phyloP scores from a whole-genome alignment of 305 asterid species.

The Fraxinus nigra region DNA sequence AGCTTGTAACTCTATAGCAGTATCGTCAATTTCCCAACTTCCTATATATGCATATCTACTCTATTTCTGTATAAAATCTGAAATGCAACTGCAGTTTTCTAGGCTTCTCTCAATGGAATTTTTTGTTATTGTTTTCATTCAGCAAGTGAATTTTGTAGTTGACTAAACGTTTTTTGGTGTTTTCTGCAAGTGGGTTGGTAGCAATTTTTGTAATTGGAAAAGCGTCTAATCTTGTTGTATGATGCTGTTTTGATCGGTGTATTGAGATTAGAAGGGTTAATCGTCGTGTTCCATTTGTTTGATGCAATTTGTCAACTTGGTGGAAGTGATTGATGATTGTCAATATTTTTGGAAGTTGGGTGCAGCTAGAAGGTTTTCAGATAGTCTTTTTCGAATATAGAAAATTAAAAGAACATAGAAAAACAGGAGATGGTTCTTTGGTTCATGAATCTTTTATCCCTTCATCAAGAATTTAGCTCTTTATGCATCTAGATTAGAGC shows the following conservation, averaged over 20 bases:
- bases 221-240: not conserved
- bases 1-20: not conserved
- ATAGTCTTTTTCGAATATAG: not conserved
- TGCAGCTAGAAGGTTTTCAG: not conserved
- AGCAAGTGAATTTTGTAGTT: constrained; percentile 24
- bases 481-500: not conserved
- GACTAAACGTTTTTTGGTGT: constrained; percentile 10
- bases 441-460: not conserved
- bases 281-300: not conserved
- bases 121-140: constrained; percentile 2
- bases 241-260: not conserved
- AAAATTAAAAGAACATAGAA: not conserved
- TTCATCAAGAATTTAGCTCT: not conserved
- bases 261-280: not conserved
- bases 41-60: not conserved
- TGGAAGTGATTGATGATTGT: not conserved
- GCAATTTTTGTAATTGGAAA: not conserved
- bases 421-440: not conserved
- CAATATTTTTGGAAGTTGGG: not conserved
- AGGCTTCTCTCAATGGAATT: not conserved
- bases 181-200: constrained; percentile 5
- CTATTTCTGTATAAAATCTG: not conserved
- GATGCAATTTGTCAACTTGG: not conserved
- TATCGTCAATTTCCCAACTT: not conserved
- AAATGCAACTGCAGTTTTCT: not conserved